Conservation (phyloP, 139 green algal genomes). For the Chlorella sp. region DNA sequence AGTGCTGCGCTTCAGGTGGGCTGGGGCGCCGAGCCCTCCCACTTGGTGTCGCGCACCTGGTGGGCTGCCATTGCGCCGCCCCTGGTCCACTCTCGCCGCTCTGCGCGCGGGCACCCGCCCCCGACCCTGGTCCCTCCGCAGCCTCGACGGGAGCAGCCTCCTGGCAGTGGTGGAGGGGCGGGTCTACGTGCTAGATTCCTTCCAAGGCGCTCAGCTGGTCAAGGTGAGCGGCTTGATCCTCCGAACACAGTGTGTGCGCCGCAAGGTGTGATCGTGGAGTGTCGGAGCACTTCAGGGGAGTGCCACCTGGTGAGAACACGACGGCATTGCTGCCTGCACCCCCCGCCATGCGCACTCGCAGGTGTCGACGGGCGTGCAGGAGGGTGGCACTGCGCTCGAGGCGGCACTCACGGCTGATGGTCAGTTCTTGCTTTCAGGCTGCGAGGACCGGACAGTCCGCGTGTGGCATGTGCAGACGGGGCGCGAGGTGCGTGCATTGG, state of each 20-base stretch:
- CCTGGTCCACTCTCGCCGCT: no score
- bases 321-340: not conserved
- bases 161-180: conserved; percentile 66
- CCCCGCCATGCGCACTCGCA: not conserved
- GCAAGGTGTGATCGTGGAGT: not conserved
- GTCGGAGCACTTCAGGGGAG: not conserved
- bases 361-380: conserved; percentile 54
- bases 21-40: no score
- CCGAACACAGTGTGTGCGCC: not conserved
- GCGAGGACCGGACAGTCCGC: conserved; percentile 66
- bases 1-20: no score
- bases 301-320: not conserved
- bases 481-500: no score
- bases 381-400: conserved; percentile 58
- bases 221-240: conserved; percentile 2
- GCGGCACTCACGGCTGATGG: conserved; percentile 81
- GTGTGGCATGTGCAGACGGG: conserved; percentile 65
- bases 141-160: conserved; percentile 81
- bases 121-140: no score
- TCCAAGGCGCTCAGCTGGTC: conserved; percentile 48
- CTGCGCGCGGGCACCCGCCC: no score
- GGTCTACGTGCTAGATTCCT: conserved; percentile 87
- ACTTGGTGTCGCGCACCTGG: no score
- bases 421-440: conserved; percentile 78
- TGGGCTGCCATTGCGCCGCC: no score